phyloP scores from a whole-genome alignment of 2,329 filamentous ascomycete species.

The Aspergillus fumigatus region DNA sequence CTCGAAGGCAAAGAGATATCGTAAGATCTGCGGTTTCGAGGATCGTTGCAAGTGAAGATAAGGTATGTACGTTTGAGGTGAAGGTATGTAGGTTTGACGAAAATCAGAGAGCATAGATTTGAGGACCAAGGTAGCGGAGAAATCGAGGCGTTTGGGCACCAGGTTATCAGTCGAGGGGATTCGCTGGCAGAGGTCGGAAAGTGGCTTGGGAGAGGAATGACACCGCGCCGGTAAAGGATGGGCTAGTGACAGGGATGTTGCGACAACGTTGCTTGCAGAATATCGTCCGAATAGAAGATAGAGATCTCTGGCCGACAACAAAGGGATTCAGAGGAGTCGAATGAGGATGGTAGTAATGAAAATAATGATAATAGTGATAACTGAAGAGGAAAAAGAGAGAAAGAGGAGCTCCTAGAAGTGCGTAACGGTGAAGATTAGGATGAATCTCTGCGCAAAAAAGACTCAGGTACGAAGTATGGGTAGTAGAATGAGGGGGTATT shows the following conservation, averaged over 20 bases:
- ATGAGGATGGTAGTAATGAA: neutral
- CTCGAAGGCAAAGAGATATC: neutral
- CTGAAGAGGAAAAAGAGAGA: neutral
- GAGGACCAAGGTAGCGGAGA: conserved; percentile 23
- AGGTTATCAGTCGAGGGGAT: conserved; percentile 26
- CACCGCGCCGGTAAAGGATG: conserved; percentile 21
- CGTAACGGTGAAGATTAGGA: neutral
- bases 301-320: neutral
- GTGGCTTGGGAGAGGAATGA: conserved; percentile 22
- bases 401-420: neutral
- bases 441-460: neutral
- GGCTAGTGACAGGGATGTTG: conserved; percentile 32
- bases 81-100: conserved; percentile 9
- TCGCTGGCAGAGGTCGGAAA: conserved; percentile 25
- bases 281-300: conserved; percentile 3
- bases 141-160: conserved; percentile 36
- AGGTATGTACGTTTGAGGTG: neutral
- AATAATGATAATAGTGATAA: neutral
- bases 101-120: conserved; percentile 12
- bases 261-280: conserved; percentile 19
- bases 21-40: neutral
- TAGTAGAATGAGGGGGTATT: neutral
- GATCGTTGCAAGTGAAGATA: conserved; percentile 16
- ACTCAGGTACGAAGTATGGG: neutral
- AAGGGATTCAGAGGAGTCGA: conserved; percentile 1